Percentiles rank a stretch among this genome's conserved stretches.
These are phyloP conservation scores for Penicillium expansum DNA, from an alignment of 2,329 filamentous ascomycete species.

Conservation along the genomic window DNA sequence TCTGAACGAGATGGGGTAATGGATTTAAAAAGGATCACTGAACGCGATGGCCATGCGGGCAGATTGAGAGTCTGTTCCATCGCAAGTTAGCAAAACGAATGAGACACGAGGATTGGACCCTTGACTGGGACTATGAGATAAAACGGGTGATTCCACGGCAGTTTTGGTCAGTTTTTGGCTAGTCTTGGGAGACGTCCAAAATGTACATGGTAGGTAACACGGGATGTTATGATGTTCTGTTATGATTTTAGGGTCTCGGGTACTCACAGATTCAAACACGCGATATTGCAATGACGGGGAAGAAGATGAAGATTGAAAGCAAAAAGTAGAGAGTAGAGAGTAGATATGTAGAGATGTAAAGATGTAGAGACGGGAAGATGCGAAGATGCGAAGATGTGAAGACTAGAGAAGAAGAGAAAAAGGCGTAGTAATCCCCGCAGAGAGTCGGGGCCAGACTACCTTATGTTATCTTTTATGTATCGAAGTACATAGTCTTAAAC, in stretches of 20 bases:
- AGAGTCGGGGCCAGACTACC: neutral
- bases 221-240: neutral
- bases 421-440: slow-evolving; percentile 2
- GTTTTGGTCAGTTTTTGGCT: neutral
- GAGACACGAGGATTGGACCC: neutral
- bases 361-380: neutral
- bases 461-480: too few relatives aligned
- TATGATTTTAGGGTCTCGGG: neutral
- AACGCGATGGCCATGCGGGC: slow-evolving; percentile 18
- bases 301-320: neutral
- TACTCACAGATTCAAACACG: slow-evolving; percentile 3
- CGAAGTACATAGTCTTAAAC: too few relatives aligned
- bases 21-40: neutral
- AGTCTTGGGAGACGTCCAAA: neutral
- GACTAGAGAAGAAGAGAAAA: neutral
- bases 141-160: neutral
- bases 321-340: too few relatives aligned
- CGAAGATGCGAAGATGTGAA: neutral
- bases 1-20: neutral
- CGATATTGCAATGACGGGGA: neutral
- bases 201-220: neutral
- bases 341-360: neutral
- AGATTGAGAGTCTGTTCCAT: neutral
- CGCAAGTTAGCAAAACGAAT: neutral
- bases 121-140: neutral